Evolutionary conservation across 176 grass and related monocot species (phyloP), one percentile per base, ranked within the genome.

Genomic region (Poa pratensis): DNA sequence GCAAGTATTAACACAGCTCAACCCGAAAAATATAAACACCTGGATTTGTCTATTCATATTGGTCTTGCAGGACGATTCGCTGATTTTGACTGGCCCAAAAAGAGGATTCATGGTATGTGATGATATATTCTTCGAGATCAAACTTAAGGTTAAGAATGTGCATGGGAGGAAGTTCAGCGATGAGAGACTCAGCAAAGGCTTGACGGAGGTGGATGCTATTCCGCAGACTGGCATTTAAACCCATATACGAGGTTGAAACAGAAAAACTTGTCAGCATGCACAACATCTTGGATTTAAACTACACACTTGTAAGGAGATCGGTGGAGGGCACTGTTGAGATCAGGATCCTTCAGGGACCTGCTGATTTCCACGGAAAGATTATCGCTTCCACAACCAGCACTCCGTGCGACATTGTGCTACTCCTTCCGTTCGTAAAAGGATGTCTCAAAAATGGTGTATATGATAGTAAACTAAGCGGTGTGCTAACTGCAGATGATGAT

Each of bases 71-170:
- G 58, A 61, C 3, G 58, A 61, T 61, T 26, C 22, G 1, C 7
- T 61, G 9, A 13, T 61, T 61, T 61, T 61, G 10, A 61, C 58
- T 26, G 58, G 58, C 58, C 58, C 58, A 24, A 61, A 61, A 9
- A 61, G 22, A 26, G 58, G 58, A 61, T 61, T 61, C n/a, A 61
- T 61, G 58, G 58, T 61, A 61, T 61, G 58, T 3, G 58, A 61
- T 61, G 58, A 61, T 61, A 61, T 61, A 12, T 61, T 61, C n/a
- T 61, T 61, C 10, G 58, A 61, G 10, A 61, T 61, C 58, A 61
- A 61, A 26, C 22, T 61, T 26, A 61, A 61, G 3, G 58, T 24
- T 26, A 61, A 61, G 58, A 22, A 61, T 61, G 58, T 0, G 22
- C 9, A 61, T 1, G 58, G 58, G 58, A 61, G 58, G 58, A 61